These are phyloP conservation scores for Fraxinus cuspidata DNA, from an alignment of 257 asterid species.

Conservation along the genomic window DNA sequence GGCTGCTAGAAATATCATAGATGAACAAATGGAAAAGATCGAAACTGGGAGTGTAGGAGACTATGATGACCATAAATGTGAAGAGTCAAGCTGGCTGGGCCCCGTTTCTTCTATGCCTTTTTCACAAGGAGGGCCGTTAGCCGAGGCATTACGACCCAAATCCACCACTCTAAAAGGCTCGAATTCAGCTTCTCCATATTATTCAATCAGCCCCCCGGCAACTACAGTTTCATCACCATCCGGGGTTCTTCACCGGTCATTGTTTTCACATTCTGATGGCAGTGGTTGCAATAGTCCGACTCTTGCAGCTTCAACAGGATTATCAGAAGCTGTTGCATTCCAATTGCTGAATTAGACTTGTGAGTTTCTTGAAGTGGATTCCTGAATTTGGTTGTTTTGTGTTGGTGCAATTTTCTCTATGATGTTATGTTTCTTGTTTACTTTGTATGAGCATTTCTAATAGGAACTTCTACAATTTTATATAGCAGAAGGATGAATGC, in stretches of 20 bases:
- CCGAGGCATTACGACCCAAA: slow-evolving; percentile 64
- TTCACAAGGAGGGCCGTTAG: slow-evolving; percentile 76
- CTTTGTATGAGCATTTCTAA: slow-evolving; percentile 11
- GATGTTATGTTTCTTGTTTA: not conserved
- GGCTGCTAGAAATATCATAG: slow-evolving; percentile 45
- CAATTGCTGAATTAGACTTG: slow-evolving; percentile 41
- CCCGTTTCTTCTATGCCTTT: slow-evolving; percentile 32
- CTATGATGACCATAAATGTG: slow-evolving; percentile 16
- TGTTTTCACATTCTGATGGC: slow-evolving; percentile 66
- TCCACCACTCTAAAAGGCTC: too few species aligned
- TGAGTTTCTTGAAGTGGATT: slow-evolving; percentile 16
- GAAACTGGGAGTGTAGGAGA: slow-evolving; percentile 4
- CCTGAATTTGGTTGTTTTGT: slow-evolving; percentile 19
- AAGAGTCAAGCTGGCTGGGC: slow-evolving; percentile 24
- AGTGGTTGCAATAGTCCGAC: slow-evolving; percentile 74
- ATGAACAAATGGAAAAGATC: slow-evolving; percentile 40
- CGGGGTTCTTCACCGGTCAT: slow-evolving; percentile 58
- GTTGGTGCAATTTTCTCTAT: not conserved
- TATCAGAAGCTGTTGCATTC: slow-evolving; percentile 47
- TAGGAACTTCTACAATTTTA: not conserved
- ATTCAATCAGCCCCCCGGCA: slow-evolving; percentile 48
- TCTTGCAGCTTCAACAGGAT: slow-evolving; percentile 37
- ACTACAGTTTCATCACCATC: slow-evolving; percentile 69
- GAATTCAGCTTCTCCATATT: slow-evolving; percentile 27
- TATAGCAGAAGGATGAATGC: slow-evolving; percentile 1